Conservation (phyloP, 1,284 basidiomycete species). For the Porphyrellus sp. region DNA sequence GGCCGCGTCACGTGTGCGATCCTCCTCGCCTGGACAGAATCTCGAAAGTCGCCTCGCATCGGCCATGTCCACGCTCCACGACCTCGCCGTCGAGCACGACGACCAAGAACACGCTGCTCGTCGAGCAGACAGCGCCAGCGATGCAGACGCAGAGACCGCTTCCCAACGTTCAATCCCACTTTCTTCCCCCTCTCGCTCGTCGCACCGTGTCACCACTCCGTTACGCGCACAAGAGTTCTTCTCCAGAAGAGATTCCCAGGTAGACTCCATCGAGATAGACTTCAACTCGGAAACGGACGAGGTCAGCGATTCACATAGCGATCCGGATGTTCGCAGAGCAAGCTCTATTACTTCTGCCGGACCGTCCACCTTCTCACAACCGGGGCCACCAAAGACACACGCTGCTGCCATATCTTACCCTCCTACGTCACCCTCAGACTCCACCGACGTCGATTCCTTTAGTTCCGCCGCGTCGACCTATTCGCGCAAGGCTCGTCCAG, state of each 20-base stretch:
- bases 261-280: constrained; percentile 52
- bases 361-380: constrained; percentile 37
- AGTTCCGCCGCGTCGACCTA: constrained; percentile 62
- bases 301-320: constrained; percentile 43
- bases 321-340: constrained; percentile 32
- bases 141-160: constrained; percentile 70
- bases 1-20: constrained; percentile 22
- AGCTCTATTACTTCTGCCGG: constrained; percentile 51
- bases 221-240: constrained; percentile 39
- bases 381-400: constrained; percentile 38
- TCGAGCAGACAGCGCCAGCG: constrained; percentile 25
- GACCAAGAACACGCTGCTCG: constrained; percentile 2
- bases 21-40: not conserved
- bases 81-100: constrained; percentile 4
- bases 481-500: constrained; percentile 72
- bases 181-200: constrained; percentile 55
- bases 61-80: constrained; percentile 19
- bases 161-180: constrained; percentile 74
- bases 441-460: constrained; percentile 55
- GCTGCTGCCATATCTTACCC: constrained; percentile 50
- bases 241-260: constrained; percentile 43
- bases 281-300: constrained; percentile 52
- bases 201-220: constrained; percentile 36
- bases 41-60: not conserved
- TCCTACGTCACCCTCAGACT: constrained; percentile 45